A percentile compares a stretch with the other conserved stretches of the same genome.
Conservation (phyloP, 164 flowering plant species). For the Kingdonia uniflora region DNA sequence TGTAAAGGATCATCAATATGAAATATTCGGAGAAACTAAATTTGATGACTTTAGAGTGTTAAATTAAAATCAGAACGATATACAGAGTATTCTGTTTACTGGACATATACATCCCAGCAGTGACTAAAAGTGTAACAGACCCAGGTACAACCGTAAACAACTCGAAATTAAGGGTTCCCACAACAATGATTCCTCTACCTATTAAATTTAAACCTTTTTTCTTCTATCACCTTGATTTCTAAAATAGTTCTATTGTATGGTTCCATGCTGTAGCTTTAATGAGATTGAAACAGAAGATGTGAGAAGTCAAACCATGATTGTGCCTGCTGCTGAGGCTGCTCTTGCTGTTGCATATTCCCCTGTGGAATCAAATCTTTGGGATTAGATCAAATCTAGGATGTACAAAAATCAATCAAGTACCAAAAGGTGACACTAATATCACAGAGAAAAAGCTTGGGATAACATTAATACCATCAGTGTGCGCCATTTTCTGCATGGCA, state of each 20-base stretch:
- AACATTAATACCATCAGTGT: conserved; percentile 35
- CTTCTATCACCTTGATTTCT: too few species aligned
- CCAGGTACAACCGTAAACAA: too few species aligned
- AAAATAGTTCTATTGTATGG: too few species aligned
- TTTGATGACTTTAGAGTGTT: conserved; percentile 6
- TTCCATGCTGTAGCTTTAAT: too few species aligned
- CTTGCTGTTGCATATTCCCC: conserved; percentile 4
- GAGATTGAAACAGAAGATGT: background rate
- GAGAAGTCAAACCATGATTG: conserved; percentile 3
- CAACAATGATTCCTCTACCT: background rate
- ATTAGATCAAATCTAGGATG: background rate
- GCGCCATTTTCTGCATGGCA: conserved; percentile 62
- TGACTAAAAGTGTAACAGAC: too few species aligned
- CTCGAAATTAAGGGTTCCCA: background rate
- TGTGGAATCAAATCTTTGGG: background rate
- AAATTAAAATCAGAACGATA: background rate
- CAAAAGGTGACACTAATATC: background rate
- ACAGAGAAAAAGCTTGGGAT: background rate
- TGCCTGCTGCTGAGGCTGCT: conserved; percentile 1
- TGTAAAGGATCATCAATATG: too few species aligned
- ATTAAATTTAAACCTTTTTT: too few species aligned
- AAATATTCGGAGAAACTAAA: too few species aligned
- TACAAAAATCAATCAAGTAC: background rate
- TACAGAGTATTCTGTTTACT: background rate
- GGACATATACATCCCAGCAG: too few species aligned